Base-by-base conservation (phyloP, 345 rosid species). In the Ceriops tagal region DNA sequence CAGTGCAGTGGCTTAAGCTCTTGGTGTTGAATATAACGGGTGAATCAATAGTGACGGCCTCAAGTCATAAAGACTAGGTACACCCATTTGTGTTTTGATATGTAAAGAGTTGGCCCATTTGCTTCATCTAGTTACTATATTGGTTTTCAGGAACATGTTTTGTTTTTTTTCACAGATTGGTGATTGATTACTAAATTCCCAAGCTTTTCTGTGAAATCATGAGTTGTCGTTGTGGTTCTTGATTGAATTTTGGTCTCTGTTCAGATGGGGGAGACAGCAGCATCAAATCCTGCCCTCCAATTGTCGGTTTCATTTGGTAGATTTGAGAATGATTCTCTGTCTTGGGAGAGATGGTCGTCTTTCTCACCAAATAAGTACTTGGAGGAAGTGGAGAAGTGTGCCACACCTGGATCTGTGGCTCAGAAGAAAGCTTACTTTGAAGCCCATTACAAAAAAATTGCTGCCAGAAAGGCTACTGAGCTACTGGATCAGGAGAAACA, bases 331-430 rank as follows among this genome's bases (percentile, higher is more conserved):
- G 97, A 91, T 86, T 83, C 96, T 27, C 84, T 88, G 65, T 92
- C 99, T 22, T 95, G 99, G 99, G 97, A 89, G 80, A 95, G 80
- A 71, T 88, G 91, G 86, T 92, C 96, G 0, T 75, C 96, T 71
- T 95, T 95, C 79, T 90, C 99, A 2, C 89, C 91, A 5, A 95
- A 95, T 66, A 95, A 92, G 89, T 92, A 95, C 81, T 67, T 92
- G 83, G 97, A 95, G 80, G 99, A 92, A 77, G 96, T 92, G 52
- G 99, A 86, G 70, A 95, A 90, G 82, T 95, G 89, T 81, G 96
- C 97, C 9, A 87, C 96, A 4, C 96, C 92, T 8, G 99, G 99
- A n/a, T 91, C 99, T 37, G 99, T 93, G 9, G 99, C 99, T 75
- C 81, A 85, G 75, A 95, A 95, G 75, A 89, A 82, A 62, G 97